Evolutionary conservation across 345 rosid genomes (phyloP), one percentile per base, ranked within the genome.

Genomic region (Cardamine resedifolia): DNA sequence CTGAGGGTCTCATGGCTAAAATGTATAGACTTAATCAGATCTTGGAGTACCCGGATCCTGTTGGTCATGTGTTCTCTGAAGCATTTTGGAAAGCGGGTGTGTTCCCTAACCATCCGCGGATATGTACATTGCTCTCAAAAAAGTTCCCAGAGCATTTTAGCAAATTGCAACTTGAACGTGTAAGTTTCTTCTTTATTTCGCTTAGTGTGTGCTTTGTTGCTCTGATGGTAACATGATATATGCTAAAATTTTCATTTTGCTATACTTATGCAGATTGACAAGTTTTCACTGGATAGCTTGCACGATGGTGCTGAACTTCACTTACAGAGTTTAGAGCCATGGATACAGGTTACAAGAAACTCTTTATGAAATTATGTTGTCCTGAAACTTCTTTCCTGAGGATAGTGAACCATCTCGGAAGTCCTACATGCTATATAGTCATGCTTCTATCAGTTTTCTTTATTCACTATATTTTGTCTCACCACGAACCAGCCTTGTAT

Each of bases 101-200:
- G 19, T 86, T 95, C 72, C 99, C 99, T 27, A 92, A 87, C 55
- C 81, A 86, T 70, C 99, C 98, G 0, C 82, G 88, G 87, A 84
- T 95, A 56, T 95, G 99, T 75, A 59, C 87, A 23, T 78, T 95
- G 85, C 90, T 95, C 62, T 90, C 98, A 0, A 95, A 88, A 71
- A 95, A 90, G 84, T 95, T 95, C 56, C 99, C 99, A 0, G 99
- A 95, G 82, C 98, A 95, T 78, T 95, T 86, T 62, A 86, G 87
- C 85, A 95, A 86, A 73, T 79, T 92, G 81, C 99, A 95, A 77
- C 98, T 91, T 57, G 99, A 90, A 78, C 90, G 99, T 65, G 99
- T 95, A 81, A 86, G 10, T 67, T 57, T 11, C 49, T 58, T 58
- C 70, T 5, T 31, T 14, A 2, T 56, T 38, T 20, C 10, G 30